Base-by-base conservation (phyloP, 306 rosid species). In the Cicer yamashitae region DNA sequence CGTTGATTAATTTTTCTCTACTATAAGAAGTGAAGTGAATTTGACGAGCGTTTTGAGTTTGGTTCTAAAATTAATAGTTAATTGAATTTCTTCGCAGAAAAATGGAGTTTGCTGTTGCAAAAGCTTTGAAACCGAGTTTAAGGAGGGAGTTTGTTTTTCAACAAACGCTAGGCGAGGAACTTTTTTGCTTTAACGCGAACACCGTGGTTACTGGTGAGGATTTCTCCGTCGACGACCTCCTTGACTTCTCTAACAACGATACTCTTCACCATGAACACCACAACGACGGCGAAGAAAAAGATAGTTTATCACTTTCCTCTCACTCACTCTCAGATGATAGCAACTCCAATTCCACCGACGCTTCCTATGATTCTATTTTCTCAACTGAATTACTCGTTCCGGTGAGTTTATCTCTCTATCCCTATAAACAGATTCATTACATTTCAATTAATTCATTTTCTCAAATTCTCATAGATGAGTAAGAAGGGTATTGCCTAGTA, bases 81-180 rank as follows among this genome's bases (percentile, higher is more conserved):
- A 52, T 20, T 77, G 8, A 46, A 62, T 84, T 79, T 85, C 67
- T 67, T 0, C 51, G 38, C 53, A 84, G 92, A 84, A 78, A 94
- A 80, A 94, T 94, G 98, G 96, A 91, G 80, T 77, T 82, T 81
- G 82, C 84, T 58, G 87, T 80, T 17, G 94, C 84, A 3, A 83
- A 44, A 73, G 98, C 98, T 10, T 88, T 93, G 77, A 93, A 88
- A 80, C 80, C 96, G 14, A 93, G 98, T 82, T 79, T 87, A 44
- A 74, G 75, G 13, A 46, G 84, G 70, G 96, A 94, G 85, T 83
- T 84, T 45, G 58, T 89, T 20, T 56, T 53, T 10, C 91, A 79
- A 68, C 91, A 84, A 43, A 74, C 62, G 7, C 34, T 68, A 1
- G 18, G 80, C 1, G 91, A 91, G 8, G 98, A 94, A 3, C 10